Evolutionary conservation across 805 yeast genomes (phyloP), one percentile per base, ranked within the genome.

Genomic region (Metschnikowia peoriensis): DNA sequence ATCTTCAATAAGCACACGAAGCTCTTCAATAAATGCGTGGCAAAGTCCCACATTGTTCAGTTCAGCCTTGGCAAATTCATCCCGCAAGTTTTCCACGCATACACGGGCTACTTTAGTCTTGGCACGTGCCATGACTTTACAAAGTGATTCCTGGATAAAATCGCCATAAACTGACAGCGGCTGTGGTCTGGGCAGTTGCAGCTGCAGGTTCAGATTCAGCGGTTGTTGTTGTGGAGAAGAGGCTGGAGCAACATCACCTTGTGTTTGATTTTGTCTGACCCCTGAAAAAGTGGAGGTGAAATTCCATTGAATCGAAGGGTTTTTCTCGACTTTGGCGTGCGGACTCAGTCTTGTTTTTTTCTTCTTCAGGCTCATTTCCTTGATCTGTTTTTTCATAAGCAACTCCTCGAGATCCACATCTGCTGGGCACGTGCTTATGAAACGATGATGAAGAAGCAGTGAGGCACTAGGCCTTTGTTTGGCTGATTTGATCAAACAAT

Each of bases 401-500:
- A 56, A 48, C 42, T 48, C 49, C 28, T 43, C 46, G 22, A 57
- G 47, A 39, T 52, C 50, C 38, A 50, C 56, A 35, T 50, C 61
- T 1, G 38, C 22, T 7, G 56, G 51, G 37, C 62, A 51, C 7
- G 61, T 38, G 45, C 70, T 73, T 16, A 87, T 68, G 61, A 85
- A 86, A 46, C 75, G 74, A 46, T 77, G 79, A 42, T 76, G 77
- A 52, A 88, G 69, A 44, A 94, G 71, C 12, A 72, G 69, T 0
- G 65, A 54, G 0, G 93, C 88, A 15, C 81, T 67, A 0, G 93
- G 91, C 56, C 98, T 77, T 51, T 73, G 64, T 1, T 56, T 55
- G 1, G 96, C 94, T 54, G 83, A 81, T 66, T 86, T 89, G 17
- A 77, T 68, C 53, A 93, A 70, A 65, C 97, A 91, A 45, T 71